Percentiles rank a stretch among this genome's conserved stretches.
Evolutionary conservation across 495 filamentous ascomycete species (phyloP).

Genomic region (Aspergillus hancockii): DNA sequence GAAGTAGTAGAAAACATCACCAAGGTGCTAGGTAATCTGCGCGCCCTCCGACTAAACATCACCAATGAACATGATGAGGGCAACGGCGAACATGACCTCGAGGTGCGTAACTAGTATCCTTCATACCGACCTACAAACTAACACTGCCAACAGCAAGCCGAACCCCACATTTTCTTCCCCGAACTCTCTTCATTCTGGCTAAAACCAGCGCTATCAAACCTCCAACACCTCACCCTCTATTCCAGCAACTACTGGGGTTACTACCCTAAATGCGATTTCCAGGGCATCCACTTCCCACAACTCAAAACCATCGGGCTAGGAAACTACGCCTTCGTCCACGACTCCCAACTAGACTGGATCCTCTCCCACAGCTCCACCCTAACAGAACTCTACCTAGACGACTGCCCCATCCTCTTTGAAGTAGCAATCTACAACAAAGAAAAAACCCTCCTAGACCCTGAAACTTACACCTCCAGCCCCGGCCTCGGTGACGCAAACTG

Average conservation of each 20-base stretch:
- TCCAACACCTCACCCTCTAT: slow-evolving; percentile 29
- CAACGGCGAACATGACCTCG: slow-evolving; percentile 19
- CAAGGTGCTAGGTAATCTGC: slow-evolving; percentile 14
- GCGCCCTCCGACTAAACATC: slow-evolving; percentile 24
- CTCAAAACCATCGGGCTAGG: slow-evolving; percentile 26
- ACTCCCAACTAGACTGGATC: slow-evolving; percentile 32
- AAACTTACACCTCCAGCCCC: background rate
- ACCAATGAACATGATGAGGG: slow-evolving; percentile 13
- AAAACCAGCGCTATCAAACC: slow-evolving; percentile 18
- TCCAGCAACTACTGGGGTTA: slow-evolving; percentile 24
- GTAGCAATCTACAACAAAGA: slow-evolving; percentile 4
- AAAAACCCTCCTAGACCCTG: background rate
- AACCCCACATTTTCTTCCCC: slow-evolving; percentile 16
- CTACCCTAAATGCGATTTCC: slow-evolving; percentile 22
- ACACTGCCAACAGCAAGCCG: background rate
- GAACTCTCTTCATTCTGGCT: slow-evolving; percentile 24
- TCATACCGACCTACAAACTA: too few relatives aligned
- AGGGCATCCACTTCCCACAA: slow-evolving; percentile 21
- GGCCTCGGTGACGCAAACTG: background rate
- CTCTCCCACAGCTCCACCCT: slow-evolving; percentile 22
- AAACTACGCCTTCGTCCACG: slow-evolving; percentile 27
- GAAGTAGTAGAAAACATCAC: slow-evolving; percentile 5
- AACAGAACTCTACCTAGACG: slow-evolving; percentile 25
- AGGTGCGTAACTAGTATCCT: slow-evolving; percentile 7
- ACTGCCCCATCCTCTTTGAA: slow-evolving; percentile 23